A percentile compares a stretch with the other conserved stretches of the same genome.
Evolutionary conservation across 1,284 basidiomycete genomes (phyloP).

Genomic region (Rhodotorula sp.): DNA sequence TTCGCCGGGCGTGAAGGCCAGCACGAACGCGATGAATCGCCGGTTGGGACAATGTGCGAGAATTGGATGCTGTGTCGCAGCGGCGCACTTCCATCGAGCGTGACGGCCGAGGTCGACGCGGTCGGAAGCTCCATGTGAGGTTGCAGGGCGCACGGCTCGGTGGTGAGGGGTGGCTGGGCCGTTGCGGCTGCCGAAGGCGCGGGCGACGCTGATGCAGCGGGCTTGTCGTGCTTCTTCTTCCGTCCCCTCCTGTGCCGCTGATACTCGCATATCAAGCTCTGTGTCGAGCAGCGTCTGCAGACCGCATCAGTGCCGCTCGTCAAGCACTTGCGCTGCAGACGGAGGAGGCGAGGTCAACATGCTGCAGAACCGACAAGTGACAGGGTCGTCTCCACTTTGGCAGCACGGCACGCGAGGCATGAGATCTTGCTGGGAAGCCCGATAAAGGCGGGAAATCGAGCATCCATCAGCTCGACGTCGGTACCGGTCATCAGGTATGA

Average conservation of each 20-base stretch:
- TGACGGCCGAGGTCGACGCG: not conserved
- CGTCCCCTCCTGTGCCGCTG: not conserved
- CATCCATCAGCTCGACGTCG: no score
- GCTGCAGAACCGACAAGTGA: accelerated
- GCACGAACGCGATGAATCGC: conserved; percentile 5
- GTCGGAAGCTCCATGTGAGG: no score
- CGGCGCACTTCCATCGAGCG: not conserved
- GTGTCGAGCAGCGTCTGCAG: not conserved
- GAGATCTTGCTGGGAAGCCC: not conserved
- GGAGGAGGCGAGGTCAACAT: not conserved
- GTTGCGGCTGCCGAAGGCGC: not conserved
- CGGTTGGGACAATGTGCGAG: conserved; percentile 5
- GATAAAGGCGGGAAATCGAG: no score
- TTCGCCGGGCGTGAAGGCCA: not conserved
- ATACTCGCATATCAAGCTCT: not conserved
- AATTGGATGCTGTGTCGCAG: not conserved
- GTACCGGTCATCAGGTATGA: no score
- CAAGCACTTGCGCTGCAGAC: not conserved
- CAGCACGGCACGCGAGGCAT: not conserved
- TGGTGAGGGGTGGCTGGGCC: not conserved
- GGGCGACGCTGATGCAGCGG: not conserved
- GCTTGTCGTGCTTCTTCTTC: not conserved
- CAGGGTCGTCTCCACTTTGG: not conserved
- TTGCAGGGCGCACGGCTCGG: not conserved
- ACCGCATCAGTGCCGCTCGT: not conserved